Percentiles rank a stretch among this genome's conserved stretches.
phyloP scores from a whole-genome alignment of 129 eudicot species.

The Daucus carota region DNA sequence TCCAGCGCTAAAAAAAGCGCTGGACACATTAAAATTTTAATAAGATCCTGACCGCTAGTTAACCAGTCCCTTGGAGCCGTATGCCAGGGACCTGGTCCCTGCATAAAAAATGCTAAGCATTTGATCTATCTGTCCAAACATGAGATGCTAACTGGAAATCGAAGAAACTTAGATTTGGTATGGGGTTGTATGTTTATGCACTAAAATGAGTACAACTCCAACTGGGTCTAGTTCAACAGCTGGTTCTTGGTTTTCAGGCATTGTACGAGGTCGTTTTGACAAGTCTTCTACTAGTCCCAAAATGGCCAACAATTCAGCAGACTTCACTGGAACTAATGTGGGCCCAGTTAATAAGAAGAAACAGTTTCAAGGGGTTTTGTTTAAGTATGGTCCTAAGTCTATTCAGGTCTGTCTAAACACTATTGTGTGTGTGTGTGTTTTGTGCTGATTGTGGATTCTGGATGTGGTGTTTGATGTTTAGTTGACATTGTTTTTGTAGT shows the following conservation, averaged over 20 bases:
- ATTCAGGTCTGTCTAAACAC: slow-evolving; percentile 42
- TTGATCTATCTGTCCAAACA: no score
- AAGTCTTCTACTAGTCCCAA: slow-evolving; percentile 31
- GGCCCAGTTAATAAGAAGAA: slow-evolving; percentile 58
- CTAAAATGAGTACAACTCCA: slow-evolving; percentile 30
- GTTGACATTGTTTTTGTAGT: not conserved
- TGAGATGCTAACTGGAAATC: no score
- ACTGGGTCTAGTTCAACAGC: slow-evolving; percentile 36
- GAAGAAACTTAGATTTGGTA: slow-evolving; percentile 8
- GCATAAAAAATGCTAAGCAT: no score
- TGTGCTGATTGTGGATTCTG: not conserved
- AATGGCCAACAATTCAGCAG: slow-evolving; percentile 25
- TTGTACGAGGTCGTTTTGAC: slow-evolving; percentile 64
- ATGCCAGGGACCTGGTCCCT: no score
- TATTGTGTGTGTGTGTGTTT: not conserved
- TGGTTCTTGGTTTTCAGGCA: slow-evolving; percentile 75
- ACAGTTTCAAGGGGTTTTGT: slow-evolving; percentile 90
- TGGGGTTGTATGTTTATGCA: slow-evolving; percentile 1
- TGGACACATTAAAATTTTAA: no score
- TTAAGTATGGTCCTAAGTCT: slow-evolving; percentile 75
- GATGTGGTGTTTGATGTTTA: not conserved
- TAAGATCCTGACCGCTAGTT: no score
- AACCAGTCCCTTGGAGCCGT: no score
- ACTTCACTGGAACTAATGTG: slow-evolving; percentile 19
- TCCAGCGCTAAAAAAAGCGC: no score